Evolutionary conservation across 2,329 filamentous ascomycete genomes (phyloP).

Genomic region (Didymella keratinophila): DNA sequence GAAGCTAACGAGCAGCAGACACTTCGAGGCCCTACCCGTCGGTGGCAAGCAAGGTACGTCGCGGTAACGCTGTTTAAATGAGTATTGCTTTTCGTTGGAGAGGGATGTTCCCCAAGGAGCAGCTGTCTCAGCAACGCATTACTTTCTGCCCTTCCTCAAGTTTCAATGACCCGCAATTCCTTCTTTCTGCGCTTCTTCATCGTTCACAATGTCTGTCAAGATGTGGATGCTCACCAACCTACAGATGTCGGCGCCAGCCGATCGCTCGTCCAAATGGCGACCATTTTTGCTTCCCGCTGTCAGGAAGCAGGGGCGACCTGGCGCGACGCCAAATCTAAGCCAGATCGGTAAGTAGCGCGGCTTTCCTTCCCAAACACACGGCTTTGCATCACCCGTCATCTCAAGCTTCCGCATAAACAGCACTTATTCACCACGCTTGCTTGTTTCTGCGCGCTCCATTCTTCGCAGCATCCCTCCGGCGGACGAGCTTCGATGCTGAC

Average conservation of each 20-base stretch:
- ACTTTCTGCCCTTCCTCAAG: constrained; percentile 12
- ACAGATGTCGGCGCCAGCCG: constrained; percentile 13
- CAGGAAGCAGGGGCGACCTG: constrained; percentile 18
- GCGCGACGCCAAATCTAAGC: constrained; percentile 12
- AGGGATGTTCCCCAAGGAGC: constrained; percentile 23
- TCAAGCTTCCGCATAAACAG: constrained; percentile 32
- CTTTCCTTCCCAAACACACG: constrained; percentile 31
- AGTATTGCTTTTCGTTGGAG: constrained; percentile 19
- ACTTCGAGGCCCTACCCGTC: neutral
- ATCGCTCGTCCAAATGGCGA: constrained; percentile 8
- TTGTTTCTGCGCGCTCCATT: constrained; percentile 13
- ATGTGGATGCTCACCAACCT: constrained; percentile 19
- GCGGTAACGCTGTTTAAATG: constrained; percentile 1
- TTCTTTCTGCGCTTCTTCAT: constrained; percentile 1
- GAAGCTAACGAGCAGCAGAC: constrained; percentile 5
- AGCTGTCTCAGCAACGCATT: constrained; percentile 26
- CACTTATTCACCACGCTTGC: constrained; percentile 21
- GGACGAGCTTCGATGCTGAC: constrained; percentile 33
- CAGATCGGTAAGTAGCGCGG: constrained; percentile 20
- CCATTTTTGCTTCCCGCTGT: constrained; percentile 16
- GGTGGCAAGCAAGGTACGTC: constrained; percentile 19
- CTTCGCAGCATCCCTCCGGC: neutral
- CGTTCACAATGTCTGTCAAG: neutral
- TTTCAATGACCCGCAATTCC: constrained; percentile 5
- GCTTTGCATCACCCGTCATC: constrained; percentile 28